Evolutionary conservation across 192 early-diverging fungal species (phyloP), one percentile per base, ranked within the genome.

Genomic region (Coemansia sp.): DNA sequence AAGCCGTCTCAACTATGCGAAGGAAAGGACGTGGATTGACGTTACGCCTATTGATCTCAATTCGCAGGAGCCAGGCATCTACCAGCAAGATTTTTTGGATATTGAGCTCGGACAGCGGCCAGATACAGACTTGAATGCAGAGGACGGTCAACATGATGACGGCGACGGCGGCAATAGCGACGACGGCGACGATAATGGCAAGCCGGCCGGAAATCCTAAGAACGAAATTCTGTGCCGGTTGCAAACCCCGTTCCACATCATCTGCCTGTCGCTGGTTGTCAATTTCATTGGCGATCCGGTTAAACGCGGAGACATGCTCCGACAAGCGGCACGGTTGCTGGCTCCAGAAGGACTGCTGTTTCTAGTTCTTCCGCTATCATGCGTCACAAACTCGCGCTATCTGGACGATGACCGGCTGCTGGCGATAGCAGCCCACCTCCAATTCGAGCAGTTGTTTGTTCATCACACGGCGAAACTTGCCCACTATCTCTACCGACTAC

Each of bases 1-100:
- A 1, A 83, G 82, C 23, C 83, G 88, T 6, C 67, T 79, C 17
- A 92, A 91, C 47, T 95, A 95, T 39, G 65, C 68, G 8, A 79
- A 79, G 29, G 81, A 89, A 50, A 22, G 65, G 8, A 47, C 70
- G 4, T 92, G 85, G 85, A 84, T 93, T 47, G 52, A 84, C 9
- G 80, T 82, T n/a, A 70, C 75, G 11, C 85, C 87, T 0, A 93
- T 95, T 53, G 93, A 95, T 63, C 80, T 95, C 43, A 92, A 95
- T 50, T 85, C 90, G 1, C 93, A 95, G 53, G 76, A 85, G 45
- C 78, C 75, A 0, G 57, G 68, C 2, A 89, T 95, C 22, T 62
- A 70, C 22, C 75, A 87, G 52, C 91, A 91, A 53, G 93, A 95
- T 61, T 92, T 94, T 79, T 75, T 95, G 26, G 83, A 86, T 29